Evolutionary conservation across 352 stramenopile species (phyloP).

Genomic region (Bremia lactucae): DNA sequence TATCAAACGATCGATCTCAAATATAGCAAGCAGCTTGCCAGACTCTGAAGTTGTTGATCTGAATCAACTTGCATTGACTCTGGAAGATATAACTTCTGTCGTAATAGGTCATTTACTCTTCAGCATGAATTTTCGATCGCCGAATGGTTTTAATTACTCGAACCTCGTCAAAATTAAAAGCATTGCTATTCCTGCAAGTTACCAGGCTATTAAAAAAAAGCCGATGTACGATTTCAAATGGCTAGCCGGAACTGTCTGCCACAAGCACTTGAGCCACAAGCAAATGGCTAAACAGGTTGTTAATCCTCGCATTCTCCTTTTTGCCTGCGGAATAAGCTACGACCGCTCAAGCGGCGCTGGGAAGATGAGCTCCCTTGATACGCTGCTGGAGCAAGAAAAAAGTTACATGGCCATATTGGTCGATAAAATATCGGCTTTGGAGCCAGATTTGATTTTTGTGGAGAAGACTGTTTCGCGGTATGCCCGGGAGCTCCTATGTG

Average conservation of each 20-base stretch:
- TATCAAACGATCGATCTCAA: constrained; percentile 34
- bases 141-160: constrained; percentile 71
- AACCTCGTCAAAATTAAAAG: constrained; percentile 80
- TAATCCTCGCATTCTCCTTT: constrained; percentile 95
- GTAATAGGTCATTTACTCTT: constrained; percentile 65
- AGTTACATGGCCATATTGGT: constrained; percentile 96
- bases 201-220: constrained; percentile 72
- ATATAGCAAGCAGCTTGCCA: constrained; percentile 19
- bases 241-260: constrained; percentile 91
- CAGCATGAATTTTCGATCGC: constrained; percentile 67
- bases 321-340: constrained; percentile 95
- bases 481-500: constrained; percentile 88
- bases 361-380: constrained; percentile 90
- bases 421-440: constrained; percentile 91
- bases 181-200: constrained; percentile 36
- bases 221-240: constrained; percentile 87
- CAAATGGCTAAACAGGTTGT: constrained; percentile 88
- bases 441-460: constrained; percentile 93
- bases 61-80: constrained; percentile 28
- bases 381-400: constrained; percentile 93
- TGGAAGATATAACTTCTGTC: constrained; percentile 73
- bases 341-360: constrained; percentile 78
- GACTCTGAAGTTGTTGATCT: constrained; percentile 22
- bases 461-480: constrained; percentile 81
- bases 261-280: constrained; percentile 95